phyloP scores from a whole-genome alignment of 495 filamentous ascomycete genomes.

The Daldinia caldariorum region DNA sequence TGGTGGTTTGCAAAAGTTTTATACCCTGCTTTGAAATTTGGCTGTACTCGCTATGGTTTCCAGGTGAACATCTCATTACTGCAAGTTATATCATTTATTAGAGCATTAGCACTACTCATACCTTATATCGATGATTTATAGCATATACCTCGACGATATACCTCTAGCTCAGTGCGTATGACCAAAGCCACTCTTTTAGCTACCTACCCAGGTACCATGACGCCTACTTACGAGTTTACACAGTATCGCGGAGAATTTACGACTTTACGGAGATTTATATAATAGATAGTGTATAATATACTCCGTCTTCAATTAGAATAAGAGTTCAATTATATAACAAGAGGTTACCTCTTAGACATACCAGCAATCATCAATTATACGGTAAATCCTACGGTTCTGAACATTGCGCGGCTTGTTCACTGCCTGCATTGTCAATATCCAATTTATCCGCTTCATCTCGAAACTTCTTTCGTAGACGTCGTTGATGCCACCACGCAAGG shows the following conservation, averaged over 20 bases:
- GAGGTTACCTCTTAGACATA: neutral
- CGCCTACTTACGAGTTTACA: neutral
- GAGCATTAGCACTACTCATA: neutral
- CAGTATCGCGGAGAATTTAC: neutral
- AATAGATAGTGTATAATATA: neutral
- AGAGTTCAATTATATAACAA: neutral
- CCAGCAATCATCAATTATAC: neutral
- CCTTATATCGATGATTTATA: slow-evolving; percentile 8
- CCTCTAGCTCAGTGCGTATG: neutral
- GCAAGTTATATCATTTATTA: slow-evolving; percentile 1
- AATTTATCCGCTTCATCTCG: slow-evolving; percentile 45
- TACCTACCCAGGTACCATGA: neutral
- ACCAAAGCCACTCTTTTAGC: neutral
- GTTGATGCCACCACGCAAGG: slow-evolving; percentile 52
- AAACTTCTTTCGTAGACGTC: slow-evolving; percentile 48
- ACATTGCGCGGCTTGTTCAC: neutral
- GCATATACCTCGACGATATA: neutral
- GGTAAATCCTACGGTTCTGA: neutral
- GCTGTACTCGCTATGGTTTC: slow-evolving; percentile 20
- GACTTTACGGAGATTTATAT: neutral
- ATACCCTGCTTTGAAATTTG: slow-evolving; percentile 42
- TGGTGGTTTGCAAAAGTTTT: slow-evolving; percentile 38
- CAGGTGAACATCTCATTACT: neutral
- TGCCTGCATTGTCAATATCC: slow-evolving; percentile 19
- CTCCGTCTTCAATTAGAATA: neutral